Percentiles rank a stretch among this genome's conserved stretches.
Conservation (phyloP, 345 rosid species). For the Lumnitzera littorea region DNA sequence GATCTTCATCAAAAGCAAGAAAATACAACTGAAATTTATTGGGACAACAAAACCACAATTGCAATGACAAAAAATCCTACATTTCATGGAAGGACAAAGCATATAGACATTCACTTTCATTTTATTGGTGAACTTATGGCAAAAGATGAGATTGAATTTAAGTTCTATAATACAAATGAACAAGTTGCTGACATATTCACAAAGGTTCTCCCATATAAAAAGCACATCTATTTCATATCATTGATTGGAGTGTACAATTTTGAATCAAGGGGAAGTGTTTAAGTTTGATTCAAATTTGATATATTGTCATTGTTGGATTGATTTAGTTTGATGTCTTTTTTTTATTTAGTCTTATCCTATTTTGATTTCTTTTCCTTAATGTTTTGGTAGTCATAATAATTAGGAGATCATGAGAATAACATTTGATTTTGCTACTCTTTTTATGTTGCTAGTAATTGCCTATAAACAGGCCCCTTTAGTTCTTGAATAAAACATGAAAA, state of each 20-base stretch:
- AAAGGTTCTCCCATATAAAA: neutral
- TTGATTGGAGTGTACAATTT: neutral
- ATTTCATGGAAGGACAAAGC: constrained; percentile 11
- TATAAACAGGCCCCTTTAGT: too few species aligned
- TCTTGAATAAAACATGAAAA: too few species aligned
- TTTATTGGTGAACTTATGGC: neutral
- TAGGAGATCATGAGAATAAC: too few species aligned
- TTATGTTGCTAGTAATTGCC: too few species aligned
- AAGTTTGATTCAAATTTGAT: too few species aligned
- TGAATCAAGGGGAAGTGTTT: constrained; percentile 8
- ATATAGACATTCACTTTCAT: constrained; percentile 1
- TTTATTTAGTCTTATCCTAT: too few species aligned
- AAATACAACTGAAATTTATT: neutral
- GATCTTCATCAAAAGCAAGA: neutral
- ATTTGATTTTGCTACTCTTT: too few species aligned
- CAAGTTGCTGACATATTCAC: constrained; percentile 4
- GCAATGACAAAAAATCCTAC: constrained; percentile 2
- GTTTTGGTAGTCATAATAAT: too few species aligned
- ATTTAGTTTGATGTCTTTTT: too few species aligned
- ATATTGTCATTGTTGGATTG: too few species aligned
- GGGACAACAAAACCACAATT: constrained; percentile 9
- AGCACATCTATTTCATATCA: neutral
- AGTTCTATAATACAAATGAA: too few species aligned
- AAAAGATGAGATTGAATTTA: neutral
- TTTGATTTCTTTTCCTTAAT: too few species aligned